Evolutionary conservation across 2,329 filamentous ascomycete genomes (phyloP), one percentile per base, ranked within the genome.

Genomic region (Fusarium guadeloupense): DNA sequence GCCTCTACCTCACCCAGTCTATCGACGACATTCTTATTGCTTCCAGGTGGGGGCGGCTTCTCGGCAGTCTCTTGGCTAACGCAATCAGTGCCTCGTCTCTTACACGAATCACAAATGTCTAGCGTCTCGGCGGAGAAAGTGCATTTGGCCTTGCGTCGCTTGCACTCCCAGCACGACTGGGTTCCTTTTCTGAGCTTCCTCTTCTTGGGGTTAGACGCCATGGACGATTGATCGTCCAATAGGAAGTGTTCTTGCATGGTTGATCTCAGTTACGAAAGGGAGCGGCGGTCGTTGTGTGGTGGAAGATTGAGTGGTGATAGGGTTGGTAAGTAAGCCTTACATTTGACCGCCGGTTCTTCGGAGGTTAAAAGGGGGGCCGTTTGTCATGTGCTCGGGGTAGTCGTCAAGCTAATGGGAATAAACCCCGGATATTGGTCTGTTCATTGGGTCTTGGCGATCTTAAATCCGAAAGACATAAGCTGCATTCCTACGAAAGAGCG

Each of bases 151-250:
- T 86, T 86, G 20, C 83, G 77, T 44, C 81, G 77, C 70, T 83
- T 83, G 76, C 84, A 86, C 62, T 85, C 83, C 83, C 83, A 85
- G 68, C 84, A n/a, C n/a, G 86, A 51, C 82, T 85, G 23, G 72
- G 84, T 86, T n/a, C 84, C 84, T 47, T 84, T 85, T 19, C 82
- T 80, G 19, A 83, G 20, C 54, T 69, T 71, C 10, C 68, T 57
- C 17, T 64, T 58, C 28, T 69, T 69, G 7, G 42, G 30, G 20
- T 39, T 46, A 13, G 17, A 17, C n/a, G 7, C 9, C 10, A 21
- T 39, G 25, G 25, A 35, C 17, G 17, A 10, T 12, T 38, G 21
- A 7, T 30, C 21, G 10, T 57, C 53, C 38, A 66, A 53, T 51
- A 39, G 34, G 26, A 34, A 16, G 3, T n/a, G 31, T 7, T 54